A percentile compares a stretch with the other conserved stretches of the same genome.
phyloP scores from a whole-genome alignment of 2,329 filamentous ascomycete species.

The Tolypocladium sp. region DNA sequence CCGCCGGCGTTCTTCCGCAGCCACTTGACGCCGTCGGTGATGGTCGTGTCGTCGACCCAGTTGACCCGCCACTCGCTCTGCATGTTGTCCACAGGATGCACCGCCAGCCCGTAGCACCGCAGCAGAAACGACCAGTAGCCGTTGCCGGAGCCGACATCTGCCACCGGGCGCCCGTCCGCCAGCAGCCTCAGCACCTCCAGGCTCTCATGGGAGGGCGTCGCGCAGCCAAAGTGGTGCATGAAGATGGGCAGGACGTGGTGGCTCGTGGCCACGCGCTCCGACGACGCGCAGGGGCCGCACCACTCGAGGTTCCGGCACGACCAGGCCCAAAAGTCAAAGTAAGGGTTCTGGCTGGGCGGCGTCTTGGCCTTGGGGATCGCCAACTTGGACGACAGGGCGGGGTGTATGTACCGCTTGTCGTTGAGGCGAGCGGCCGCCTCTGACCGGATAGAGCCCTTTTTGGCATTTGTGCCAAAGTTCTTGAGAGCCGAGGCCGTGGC shows the following conservation, averaged over 20 bases:
- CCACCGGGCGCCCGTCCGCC: slow-evolving; percentile 41
- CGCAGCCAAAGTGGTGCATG: slow-evolving; percentile 74
- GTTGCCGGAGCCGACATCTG: slow-evolving; percentile 63
- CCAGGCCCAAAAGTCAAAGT: slow-evolving; percentile 59
- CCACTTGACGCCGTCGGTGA: slow-evolving; percentile 50
- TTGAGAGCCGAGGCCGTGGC: slow-evolving; percentile 53
- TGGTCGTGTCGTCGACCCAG: slow-evolving; percentile 61
- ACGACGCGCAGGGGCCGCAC: slow-evolving; percentile 48
- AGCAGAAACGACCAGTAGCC: slow-evolving; percentile 72
- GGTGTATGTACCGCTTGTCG: slow-evolving; percentile 41
- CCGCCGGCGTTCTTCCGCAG: slow-evolving; percentile 39
- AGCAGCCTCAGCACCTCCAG: slow-evolving; percentile 51
- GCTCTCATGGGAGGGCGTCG: slow-evolving; percentile 58
- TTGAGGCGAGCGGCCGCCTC: slow-evolving; percentile 47
- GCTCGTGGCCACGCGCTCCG: slow-evolving; percentile 41
- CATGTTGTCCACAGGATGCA: slow-evolving; percentile 57
- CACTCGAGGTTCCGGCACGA: slow-evolving; percentile 55
- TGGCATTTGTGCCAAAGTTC: slow-evolving; percentile 54
- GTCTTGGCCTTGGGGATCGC: slow-evolving; percentile 38
- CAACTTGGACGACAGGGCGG: slow-evolving; percentile 25
- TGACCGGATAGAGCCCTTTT: slow-evolving; percentile 50
- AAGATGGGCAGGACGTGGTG: slow-evolving; percentile 65
- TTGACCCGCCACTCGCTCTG: slow-evolving; percentile 58
- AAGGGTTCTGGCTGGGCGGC: slow-evolving; percentile 47
- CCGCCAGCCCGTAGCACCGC: slow-evolving; percentile 43